These are phyloP conservation scores for Corymbia calophylla DNA, from an alignment of 441 rosid species.

Conservation along the genomic window DNA sequence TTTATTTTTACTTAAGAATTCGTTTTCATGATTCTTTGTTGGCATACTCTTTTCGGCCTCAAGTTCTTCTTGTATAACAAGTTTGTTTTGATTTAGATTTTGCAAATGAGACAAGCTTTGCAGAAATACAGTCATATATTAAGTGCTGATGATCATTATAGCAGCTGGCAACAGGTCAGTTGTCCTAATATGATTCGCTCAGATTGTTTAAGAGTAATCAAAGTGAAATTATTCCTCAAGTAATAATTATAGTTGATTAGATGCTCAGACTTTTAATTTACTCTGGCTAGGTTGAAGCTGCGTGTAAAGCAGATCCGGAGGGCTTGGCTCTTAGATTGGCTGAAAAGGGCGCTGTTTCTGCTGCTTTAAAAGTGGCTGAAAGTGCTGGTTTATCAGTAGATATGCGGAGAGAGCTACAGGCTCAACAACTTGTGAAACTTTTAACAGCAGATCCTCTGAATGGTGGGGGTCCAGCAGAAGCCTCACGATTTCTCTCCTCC, in stretches of 20 bases:
- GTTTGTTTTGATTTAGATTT: constrained; percentile 37
- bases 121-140: constrained; percentile 91
- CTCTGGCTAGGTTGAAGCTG: constrained; percentile 68
- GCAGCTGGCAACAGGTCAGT: constrained; percentile 97
- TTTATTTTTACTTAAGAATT: not conserved
- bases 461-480: constrained; percentile 99
- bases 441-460: constrained; percentile 94
- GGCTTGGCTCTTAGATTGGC: constrained; percentile 97
- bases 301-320: constrained; percentile 91
- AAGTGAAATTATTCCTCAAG: not conserved
- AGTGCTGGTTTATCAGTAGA: constrained; percentile 87
- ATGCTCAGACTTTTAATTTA: not conserved
- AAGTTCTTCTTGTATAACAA: not conserved
- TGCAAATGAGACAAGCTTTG: constrained; percentile 83
- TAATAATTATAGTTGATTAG: not conserved
- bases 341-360: constrained; percentile 97
- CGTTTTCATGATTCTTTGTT: not conserved
- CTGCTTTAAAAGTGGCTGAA: constrained; percentile 98
- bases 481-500: constrained; percentile 97
- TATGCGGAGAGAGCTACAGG: constrained; percentile 93
- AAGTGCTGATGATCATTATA: constrained; percentile 76
- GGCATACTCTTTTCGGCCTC: not conserved
- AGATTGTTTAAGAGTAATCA: not conserved
- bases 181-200: constrained; percentile 1
- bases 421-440: constrained; percentile 97